Percentiles rank a stretch among this genome's conserved stretches.
These are phyloP conservation scores for Microsporum ferrugineum DNA, from an alignment of 2,329 filamentous ascomycete species.

Conservation along the genomic window DNA sequence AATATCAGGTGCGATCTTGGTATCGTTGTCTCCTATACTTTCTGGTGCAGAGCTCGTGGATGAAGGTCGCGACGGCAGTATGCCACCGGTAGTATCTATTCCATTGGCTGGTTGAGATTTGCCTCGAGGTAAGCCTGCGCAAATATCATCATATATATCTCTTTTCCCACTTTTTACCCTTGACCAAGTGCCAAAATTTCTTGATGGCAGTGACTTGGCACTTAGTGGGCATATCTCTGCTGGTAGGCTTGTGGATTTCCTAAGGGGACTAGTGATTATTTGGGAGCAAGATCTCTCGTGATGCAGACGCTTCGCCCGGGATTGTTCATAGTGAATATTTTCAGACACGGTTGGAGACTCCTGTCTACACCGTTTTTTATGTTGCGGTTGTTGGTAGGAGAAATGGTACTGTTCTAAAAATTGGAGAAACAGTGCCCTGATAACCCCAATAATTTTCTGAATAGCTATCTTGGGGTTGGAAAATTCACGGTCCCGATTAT, in stretches of 20 bases:
- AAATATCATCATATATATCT: constrained; percentile 14
- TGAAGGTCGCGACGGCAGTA: neutral
- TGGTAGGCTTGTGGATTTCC: neutral
- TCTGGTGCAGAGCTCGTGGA: neutral
- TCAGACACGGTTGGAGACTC: neutral
- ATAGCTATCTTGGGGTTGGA: constrained; percentile 34
- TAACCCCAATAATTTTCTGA: constrained; percentile 50
- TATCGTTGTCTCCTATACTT: neutral
- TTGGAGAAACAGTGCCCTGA: constrained; percentile 57
- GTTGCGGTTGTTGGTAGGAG: constrained; percentile 16
- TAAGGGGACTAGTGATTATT: neutral
- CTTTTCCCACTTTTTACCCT: constrained; percentile 29
- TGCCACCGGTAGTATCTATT: neutral
- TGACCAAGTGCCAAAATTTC: constrained; percentile 30
- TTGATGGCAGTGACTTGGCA: constrained; percentile 4
- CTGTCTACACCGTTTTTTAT: neutral
- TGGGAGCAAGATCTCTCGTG: neutral
- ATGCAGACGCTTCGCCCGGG: neutral
- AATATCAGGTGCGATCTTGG: neutral
- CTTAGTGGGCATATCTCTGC: too few relatives aligned
- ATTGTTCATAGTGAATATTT: neutral
- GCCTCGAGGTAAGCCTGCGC: constrained; percentile 13
- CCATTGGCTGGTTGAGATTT: neutral
- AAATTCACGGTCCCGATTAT: constrained; percentile 24
- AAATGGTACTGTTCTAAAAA: constrained; percentile 67